Conservation (phyloP, 2,329 filamentous ascomycete genomes). For the Nigrograna mackinnonii region DNA sequence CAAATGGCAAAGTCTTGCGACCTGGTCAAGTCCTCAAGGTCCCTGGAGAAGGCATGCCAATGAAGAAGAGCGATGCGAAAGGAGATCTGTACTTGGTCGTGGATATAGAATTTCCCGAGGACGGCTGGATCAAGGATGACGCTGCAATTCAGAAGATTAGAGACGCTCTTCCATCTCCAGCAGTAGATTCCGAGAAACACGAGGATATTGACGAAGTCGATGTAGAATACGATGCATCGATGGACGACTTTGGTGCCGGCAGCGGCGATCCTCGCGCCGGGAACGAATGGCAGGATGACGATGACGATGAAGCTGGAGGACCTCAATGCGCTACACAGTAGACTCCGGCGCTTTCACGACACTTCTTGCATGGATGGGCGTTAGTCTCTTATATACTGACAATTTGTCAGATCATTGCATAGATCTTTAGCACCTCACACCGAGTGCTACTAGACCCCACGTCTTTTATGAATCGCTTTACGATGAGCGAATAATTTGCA, state of each 20-base stretch:
- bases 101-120: slow-evolving; percentile 85
- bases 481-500: no score
- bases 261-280: slow-evolving; percentile 69
- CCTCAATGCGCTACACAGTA: slow-evolving; percentile 77
- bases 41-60: slow-evolving; percentile 89
- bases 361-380: not conserved
- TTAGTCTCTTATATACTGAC: no score
- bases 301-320: slow-evolving; percentile 61
- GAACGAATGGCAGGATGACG: slow-evolving; percentile 72
- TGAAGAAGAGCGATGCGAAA: slow-evolving; percentile 79
- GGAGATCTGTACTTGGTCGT: slow-evolving; percentile 89
- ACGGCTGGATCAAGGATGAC: slow-evolving; percentile 77
- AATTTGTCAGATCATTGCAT: no score
- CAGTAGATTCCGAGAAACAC: slow-evolving; percentile 62
- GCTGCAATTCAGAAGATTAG: slow-evolving; percentile 70
- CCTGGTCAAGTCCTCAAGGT: slow-evolving; percentile 87
- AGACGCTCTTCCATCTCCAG: slow-evolving; percentile 71
- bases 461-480: no score
- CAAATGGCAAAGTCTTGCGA: slow-evolving; percentile 73
- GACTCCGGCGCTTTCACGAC: not conserved
- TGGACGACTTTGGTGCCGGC: slow-evolving; percentile 80
- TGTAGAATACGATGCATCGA: slow-evolving; percentile 79
- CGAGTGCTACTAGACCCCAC: no score
- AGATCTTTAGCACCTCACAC: no score
- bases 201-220: slow-evolving; percentile 82